Conservation (phyloP, 108 stramenopile genomes). For the Cyclotella atomus region DNA sequence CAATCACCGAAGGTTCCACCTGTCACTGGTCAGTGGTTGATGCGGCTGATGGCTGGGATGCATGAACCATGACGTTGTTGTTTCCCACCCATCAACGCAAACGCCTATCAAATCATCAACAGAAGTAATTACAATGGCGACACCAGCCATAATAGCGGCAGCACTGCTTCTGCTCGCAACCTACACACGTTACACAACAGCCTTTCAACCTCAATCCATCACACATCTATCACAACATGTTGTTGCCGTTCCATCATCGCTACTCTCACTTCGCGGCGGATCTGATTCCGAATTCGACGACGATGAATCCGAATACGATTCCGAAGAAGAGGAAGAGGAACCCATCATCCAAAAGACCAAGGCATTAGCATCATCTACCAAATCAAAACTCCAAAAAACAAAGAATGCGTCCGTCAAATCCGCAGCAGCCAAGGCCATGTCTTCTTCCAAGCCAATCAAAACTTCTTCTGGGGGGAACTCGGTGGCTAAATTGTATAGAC, state of each 20-base stretch:
- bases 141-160: no score
- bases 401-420: conserved; percentile 47
- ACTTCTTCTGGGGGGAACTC: conserved; percentile 14
- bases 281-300: conserved; percentile 44
- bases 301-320: conserved; percentile 56
- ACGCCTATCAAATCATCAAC: no score
- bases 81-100: no score
- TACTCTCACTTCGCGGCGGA: conserved; percentile 13
- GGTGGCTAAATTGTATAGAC: conserved; percentile 38
- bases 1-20: no score
- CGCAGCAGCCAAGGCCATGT: conserved; percentile 40
- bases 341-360: conserved; percentile 41
- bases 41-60: no score
- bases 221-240: neutral
- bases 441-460: conserved; percentile 12
- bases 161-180: no score
- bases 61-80: no score
- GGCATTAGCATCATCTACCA: conserved; percentile 51
- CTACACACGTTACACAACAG: neutral
- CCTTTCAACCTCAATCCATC: neutral
- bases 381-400: conserved; percentile 47
- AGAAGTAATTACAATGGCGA: no score
- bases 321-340: conserved; percentile 65
- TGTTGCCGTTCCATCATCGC: neutral
- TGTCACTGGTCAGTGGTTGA: no score